Evolutionary conservation across 2,329 filamentous ascomycete genomes (phyloP).

Genomic region (Ophiostoma sp.): DNA sequence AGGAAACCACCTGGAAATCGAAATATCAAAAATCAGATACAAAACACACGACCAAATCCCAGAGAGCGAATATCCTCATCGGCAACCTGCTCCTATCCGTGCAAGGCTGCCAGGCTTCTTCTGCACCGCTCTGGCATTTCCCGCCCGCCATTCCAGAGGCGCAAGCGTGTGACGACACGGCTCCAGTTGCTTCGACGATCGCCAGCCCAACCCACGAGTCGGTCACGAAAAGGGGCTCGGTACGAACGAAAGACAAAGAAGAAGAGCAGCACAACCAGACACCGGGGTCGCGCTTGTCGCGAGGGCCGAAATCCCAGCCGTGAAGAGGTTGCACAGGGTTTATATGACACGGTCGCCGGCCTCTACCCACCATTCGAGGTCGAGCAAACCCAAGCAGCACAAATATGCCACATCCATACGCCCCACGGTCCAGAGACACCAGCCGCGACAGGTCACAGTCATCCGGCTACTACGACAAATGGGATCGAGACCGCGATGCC

Average conservation of each 20-base stretch:
- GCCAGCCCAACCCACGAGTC: background rate
- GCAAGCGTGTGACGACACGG: background rate
- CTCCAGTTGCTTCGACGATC: background rate
- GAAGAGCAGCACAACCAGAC: background rate
- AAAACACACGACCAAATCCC: background rate
- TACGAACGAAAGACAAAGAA: too few relatives aligned
- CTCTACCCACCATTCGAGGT: background rate
- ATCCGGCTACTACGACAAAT: constrained; percentile 7
- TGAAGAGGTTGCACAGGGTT: background rate
- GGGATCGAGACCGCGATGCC: constrained; percentile 22
- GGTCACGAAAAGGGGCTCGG: background rate
- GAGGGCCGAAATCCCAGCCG: background rate
- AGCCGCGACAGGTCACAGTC: constrained; percentile 3
- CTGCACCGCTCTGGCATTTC: background rate
- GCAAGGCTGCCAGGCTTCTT: background rate
- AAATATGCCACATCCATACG: background rate
- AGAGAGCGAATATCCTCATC: too few relatives aligned
- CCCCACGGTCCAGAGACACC: background rate
- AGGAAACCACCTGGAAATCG: background rate
- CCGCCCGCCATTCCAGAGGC: background rate
- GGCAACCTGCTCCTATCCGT: too few relatives aligned
- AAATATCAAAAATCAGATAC: background rate
- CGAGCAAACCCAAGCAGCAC: background rate
- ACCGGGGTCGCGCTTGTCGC: background rate
- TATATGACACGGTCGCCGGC: background rate